Conservation (phyloP, 768 basidiomycete species). For the Agrocybe chaxingu region DNA sequence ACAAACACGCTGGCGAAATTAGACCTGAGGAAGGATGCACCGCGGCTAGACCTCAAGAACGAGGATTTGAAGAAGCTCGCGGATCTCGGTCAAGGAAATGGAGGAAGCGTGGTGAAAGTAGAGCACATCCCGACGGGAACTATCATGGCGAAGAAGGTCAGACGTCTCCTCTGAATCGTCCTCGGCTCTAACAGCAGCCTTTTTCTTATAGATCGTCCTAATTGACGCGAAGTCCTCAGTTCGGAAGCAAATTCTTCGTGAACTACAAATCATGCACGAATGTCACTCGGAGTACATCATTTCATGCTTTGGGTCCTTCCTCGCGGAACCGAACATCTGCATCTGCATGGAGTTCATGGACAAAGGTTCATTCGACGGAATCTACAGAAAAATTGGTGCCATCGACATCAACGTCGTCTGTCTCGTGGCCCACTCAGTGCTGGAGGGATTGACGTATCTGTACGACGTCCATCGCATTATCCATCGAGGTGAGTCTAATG, state of each 20-base stretch:
- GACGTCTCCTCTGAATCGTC: slow-evolving; percentile 15
- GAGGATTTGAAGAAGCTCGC: slow-evolving; percentile 88
- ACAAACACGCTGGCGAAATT: slow-evolving; percentile 81
- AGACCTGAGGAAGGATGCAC: slow-evolving; percentile 58
- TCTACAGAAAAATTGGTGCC: slow-evolving; percentile 92
- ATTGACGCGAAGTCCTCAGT: slow-evolving; percentile 96
- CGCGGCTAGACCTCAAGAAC: slow-evolving; percentile 61
- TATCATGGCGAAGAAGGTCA: slow-evolving; percentile 97
- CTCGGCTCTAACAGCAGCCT: slow-evolving; percentile 2
- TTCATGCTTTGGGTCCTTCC: slow-evolving; percentile 94
- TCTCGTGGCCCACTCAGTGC: slow-evolving; percentile 87
- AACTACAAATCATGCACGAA: slow-evolving; percentile 98
- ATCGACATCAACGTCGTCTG: slow-evolving; percentile 93
- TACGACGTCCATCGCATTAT: slow-evolving; percentile 98
- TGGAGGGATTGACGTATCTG: slow-evolving; percentile 93
- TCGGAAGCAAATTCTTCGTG: slow-evolving; percentile 95
- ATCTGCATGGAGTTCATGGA: slow-evolving; percentile 99
- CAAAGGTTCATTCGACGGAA: slow-evolving; percentile 89
- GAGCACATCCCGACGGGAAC: slow-evolving; percentile 88
- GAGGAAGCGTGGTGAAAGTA: slow-evolving; percentile 95
- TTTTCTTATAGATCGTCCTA: slow-evolving; percentile 69
- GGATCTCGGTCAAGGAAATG: slow-evolving; percentile 95
- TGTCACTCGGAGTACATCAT: slow-evolving; percentile 93
- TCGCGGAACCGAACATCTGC: slow-evolving; percentile 96
- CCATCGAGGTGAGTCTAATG: slow-evolving; percentile 75